These are phyloP conservation scores for Rhodotorula sp. DNA, from an alignment of 1,284 basidiomycete genomes.

Conservation along the genomic window DNA sequence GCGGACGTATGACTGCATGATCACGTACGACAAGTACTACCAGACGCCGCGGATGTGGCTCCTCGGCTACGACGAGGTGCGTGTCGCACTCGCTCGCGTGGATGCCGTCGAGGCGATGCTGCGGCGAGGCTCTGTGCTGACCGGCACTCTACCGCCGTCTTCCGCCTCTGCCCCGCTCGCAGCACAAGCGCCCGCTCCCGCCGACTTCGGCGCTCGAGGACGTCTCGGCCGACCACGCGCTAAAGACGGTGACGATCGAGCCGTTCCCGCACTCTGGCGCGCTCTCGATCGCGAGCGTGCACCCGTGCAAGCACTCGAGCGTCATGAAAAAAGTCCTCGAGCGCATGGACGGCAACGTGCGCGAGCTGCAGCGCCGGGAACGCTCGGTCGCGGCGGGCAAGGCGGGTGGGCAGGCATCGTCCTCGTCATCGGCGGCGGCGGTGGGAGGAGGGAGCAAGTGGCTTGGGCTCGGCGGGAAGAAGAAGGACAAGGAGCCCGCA, in stretches of 20 bases:
- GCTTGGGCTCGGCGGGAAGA: slow-evolving; percentile 40
- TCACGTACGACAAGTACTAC: slow-evolving; percentile 99
- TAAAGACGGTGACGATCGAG: slow-evolving; percentile 99
- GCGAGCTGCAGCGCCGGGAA: slow-evolving; percentile 57
- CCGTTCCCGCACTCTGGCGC: slow-evolving; percentile 78
- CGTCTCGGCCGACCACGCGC: slow-evolving; percentile 92
- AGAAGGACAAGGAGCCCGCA: slow-evolving; percentile 4
- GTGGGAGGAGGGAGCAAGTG: slow-evolving; percentile 62
- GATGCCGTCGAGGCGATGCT: too few species aligned
- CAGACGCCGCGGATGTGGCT: slow-evolving; percentile 95
- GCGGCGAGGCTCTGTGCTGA: too few species aligned
- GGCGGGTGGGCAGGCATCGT: slow-evolving; percentile 1
- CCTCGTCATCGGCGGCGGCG: too few species aligned
- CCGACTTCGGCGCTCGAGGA: slow-evolving; percentile 95
- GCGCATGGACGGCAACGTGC: slow-evolving; percentile 74
- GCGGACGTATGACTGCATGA: slow-evolving; percentile 98
- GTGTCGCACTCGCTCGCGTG: slow-evolving; percentile 43
- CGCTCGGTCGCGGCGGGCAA: not conserved
- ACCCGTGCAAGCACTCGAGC: slow-evolving; percentile 97
- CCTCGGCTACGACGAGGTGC: slow-evolving; percentile 88
- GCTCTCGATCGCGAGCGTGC: slow-evolving; percentile 81
- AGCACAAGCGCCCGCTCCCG: slow-evolving; percentile 83
- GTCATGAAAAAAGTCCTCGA: slow-evolving; percentile 99
- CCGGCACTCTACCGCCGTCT: too few species aligned
- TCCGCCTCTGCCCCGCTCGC: not conserved